Percentiles rank a stretch among this genome's conserved stretches.
These are phyloP conservation scores for Bipolaris zeicola DNA, from an alignment of 2,329 filamentous ascomycete species.

Conservation along the genomic window DNA sequence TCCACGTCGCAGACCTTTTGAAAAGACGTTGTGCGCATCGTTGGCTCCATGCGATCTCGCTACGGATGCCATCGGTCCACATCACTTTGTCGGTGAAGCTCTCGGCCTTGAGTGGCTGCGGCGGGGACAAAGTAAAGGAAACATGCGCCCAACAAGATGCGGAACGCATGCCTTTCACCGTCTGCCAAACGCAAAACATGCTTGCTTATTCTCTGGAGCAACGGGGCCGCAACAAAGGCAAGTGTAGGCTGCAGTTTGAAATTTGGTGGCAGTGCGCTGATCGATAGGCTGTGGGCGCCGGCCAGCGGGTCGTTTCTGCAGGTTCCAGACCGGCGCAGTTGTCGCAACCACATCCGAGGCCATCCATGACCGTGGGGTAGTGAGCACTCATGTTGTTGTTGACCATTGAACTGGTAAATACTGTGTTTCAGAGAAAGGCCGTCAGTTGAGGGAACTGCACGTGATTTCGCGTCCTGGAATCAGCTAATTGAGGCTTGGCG, in stretches of 20 bases:
- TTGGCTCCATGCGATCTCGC: constrained; percentile 27
- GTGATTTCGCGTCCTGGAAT: constrained; percentile 19
- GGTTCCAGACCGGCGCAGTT: constrained; percentile 21
- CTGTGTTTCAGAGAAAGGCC: constrained; percentile 19
- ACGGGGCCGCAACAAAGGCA: constrained; percentile 13
- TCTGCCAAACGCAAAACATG: constrained; percentile 14
- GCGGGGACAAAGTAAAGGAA: constrained; percentile 38
- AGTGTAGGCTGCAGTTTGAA: constrained; percentile 34
- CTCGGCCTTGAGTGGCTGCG: constrained; percentile 29
- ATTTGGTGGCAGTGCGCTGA: constrained; percentile 30
- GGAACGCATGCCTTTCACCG: constrained; percentile 10
- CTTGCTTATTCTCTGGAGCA: constrained; percentile 21
- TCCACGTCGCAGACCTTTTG: constrained; percentile 27
- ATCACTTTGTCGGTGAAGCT: constrained; percentile 39
- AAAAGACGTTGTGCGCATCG: constrained; percentile 23
- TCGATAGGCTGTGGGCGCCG: constrained; percentile 37
- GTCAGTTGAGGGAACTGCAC: constrained; percentile 10
- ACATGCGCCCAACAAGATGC: constrained; percentile 20
- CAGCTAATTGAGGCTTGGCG: constrained; percentile 4
- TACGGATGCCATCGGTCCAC: constrained; percentile 36
- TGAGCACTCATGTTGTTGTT: constrained; percentile 19
- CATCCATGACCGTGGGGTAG: constrained; percentile 18
- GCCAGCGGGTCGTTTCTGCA: constrained; percentile 22
- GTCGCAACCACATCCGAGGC: constrained; percentile 24
- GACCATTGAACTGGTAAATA: constrained; percentile 22